Percentiles rank a stretch among this genome's conserved stretches.
These are phyloP conservation scores for Pseudopyricularia cyperi DNA, from an alignment of 2,329 filamentous ascomycete species.

Conservation along the genomic window DNA sequence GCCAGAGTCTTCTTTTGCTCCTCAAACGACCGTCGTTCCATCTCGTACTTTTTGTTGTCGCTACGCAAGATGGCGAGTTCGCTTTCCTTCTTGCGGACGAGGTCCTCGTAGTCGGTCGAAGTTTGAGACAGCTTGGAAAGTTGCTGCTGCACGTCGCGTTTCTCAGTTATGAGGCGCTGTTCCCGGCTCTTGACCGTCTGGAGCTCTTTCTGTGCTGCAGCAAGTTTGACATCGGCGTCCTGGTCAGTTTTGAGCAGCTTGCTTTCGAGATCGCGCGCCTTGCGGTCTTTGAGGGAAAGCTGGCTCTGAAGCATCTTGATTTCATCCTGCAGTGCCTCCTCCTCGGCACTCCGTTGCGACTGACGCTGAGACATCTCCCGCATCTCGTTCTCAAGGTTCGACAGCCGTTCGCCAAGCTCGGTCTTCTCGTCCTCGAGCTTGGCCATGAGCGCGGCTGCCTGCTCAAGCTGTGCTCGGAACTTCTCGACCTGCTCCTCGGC, in stretches of 20 bases:
- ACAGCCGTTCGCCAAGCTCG: conserved; percentile 53
- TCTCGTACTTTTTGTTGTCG: conserved; percentile 72
- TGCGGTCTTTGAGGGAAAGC: conserved; percentile 75
- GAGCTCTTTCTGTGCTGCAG: conserved; percentile 66
- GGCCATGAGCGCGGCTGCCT: conserved; percentile 77
- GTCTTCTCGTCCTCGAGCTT: conserved; percentile 80
- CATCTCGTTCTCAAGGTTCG: conserved; percentile 58
- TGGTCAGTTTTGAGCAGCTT: conserved; percentile 78
- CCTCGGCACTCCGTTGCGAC: conserved; percentile 60
- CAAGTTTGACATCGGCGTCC: conserved; percentile 76
- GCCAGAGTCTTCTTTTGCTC: conserved; percentile 61
- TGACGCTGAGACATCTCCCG: conserved; percentile 57
- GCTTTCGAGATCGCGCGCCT: conserved; percentile 72
- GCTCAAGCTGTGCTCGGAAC: conserved; percentile 72
- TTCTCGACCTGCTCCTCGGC: conserved; percentile 75
- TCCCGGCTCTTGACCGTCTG: conserved; percentile 61
- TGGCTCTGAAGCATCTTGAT: conserved; percentile 88
- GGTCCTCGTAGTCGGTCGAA: conserved; percentile 88
- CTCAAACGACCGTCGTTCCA: conserved; percentile 66
- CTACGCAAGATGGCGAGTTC: conserved; percentile 75
- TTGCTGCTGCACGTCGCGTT: conserved; percentile 70
- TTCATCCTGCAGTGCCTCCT: conserved; percentile 67
- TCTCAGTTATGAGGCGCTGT: conserved; percentile 66
- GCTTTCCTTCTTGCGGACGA: conserved; percentile 87
- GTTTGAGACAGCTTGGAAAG: conserved; percentile 79